These are phyloP conservation scores for Rubus idaeus DNA, from an alignment of 306 rosid species.

Conservation along the genomic window DNA sequence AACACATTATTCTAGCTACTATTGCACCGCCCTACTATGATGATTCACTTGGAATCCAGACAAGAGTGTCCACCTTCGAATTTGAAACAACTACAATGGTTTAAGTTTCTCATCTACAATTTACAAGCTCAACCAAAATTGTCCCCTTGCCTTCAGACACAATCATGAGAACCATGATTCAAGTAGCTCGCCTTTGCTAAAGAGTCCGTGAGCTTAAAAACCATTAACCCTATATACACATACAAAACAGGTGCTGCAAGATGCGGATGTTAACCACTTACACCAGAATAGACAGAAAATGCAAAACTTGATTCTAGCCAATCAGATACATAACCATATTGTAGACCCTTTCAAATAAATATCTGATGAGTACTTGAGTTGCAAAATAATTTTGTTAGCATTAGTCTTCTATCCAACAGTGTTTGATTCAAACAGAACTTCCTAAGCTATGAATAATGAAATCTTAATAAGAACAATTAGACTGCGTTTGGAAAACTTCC, in stretches of 20 bases:
- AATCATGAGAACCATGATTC: not conserved
- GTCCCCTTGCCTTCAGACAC: slow-evolving; percentile 3
- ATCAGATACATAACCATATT: not conserved
- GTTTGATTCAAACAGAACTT: not conserved
- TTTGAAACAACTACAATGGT: not conserved
- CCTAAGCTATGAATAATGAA: not conserved
- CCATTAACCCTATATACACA: not conserved
- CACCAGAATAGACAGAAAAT: not conserved
- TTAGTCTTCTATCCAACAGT: not conserved
- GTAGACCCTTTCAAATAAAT: not conserved
- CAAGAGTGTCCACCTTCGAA: not conserved
- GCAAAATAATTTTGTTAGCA: not conserved
- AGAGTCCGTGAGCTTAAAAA: not conserved
- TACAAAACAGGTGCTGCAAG: not conserved
- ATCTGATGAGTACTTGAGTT: not conserved
- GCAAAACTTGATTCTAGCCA: not conserved
- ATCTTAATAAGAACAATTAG: not conserved
- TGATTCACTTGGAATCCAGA: no score
- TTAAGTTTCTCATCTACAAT: not conserved
- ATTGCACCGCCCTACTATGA: no score
- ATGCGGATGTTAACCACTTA: not conserved
- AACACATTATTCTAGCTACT: no score
- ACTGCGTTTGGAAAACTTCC: not conserved
- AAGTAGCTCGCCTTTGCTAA: not conserved
- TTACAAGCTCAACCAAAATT: not conserved